phyloP scores from a whole-genome alignment of 1,284 basidiomycete genomes.

The Cryptococcus sp. region DNA sequence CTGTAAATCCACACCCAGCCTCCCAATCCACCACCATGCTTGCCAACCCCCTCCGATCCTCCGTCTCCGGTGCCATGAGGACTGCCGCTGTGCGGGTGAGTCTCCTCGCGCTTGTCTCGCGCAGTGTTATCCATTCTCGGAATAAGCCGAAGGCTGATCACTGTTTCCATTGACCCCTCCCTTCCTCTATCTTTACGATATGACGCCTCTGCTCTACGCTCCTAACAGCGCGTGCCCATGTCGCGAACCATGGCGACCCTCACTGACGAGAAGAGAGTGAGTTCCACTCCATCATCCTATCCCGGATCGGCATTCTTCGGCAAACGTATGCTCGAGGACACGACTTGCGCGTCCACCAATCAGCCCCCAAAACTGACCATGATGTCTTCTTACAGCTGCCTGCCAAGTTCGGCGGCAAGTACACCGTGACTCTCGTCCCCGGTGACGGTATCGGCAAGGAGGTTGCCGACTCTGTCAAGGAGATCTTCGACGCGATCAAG shows the following conservation, averaged over 20 bases:
- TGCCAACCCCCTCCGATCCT: slow-evolving; percentile 31
- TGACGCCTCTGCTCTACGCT: not conserved
- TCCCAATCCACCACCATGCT: slow-evolving; percentile 24
- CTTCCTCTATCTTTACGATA: not conserved
- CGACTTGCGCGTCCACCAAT: not conserved
- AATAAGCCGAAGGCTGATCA: not conserved
- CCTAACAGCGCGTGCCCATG: slow-evolving; percentile 26
- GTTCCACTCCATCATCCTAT: slow-evolving; percentile 8
- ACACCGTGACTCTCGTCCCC: slow-evolving; percentile 80
- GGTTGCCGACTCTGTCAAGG: slow-evolving; percentile 97
- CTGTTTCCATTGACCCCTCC: not conserved
- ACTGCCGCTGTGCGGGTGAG: slow-evolving; percentile 16
- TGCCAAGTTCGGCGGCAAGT: slow-evolving; percentile 82
- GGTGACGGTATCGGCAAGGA: slow-evolving; percentile 97
- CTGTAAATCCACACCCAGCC: not conserved
- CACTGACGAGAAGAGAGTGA: slow-evolving; percentile 43
- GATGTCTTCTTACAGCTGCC: slow-evolving; percentile 58
- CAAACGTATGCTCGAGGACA: not conserved
- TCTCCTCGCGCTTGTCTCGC: not conserved
- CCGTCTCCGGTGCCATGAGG: slow-evolving; percentile 29
- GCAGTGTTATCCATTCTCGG: not conserved
- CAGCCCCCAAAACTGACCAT: slow-evolving; percentile 8
- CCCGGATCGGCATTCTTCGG: slow-evolving; percentile 8
- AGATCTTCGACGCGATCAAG: slow-evolving; percentile 95
- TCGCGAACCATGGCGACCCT: slow-evolving; percentile 43